phyloP scores from a whole-genome alignment of 2,329 filamentous ascomycete species.

The Alternaria rosae region DNA sequence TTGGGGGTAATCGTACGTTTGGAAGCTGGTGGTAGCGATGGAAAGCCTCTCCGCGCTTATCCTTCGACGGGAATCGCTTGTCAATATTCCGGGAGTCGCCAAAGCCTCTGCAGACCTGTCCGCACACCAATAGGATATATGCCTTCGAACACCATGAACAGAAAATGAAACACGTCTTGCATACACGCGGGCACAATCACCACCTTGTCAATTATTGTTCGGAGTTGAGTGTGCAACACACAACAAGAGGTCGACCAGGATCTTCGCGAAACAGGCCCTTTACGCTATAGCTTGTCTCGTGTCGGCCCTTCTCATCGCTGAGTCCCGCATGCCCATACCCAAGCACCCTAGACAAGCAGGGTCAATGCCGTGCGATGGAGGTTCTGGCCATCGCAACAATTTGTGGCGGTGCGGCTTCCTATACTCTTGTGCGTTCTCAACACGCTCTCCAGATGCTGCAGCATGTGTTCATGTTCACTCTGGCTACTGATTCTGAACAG shows the following conservation, averaged over 20 bases:
- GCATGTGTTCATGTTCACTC: not conserved
- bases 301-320: constrained; percentile 20
- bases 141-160: constrained; percentile 16
- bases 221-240: constrained; percentile 8
- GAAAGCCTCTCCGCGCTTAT: constrained; percentile 37
- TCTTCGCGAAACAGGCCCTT: constrained; percentile 33
- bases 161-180: constrained; percentile 32
- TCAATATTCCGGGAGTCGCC: constrained; percentile 5
- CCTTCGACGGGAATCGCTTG: constrained; percentile 26
- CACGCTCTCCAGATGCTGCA: constrained; percentile 13
- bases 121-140: constrained; percentile 31
- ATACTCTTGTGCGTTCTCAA: constrained; percentile 20
- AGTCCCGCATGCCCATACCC: constrained; percentile 16
- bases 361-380: constrained; percentile 26
- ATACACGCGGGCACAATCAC: constrained; percentile 17
- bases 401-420: constrained; percentile 36
- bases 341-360: constrained; percentile 17
- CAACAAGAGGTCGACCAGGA: constrained; percentile 16
- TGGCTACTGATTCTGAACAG: not conserved
- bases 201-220: constrained; percentile 27
- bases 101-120: constrained; percentile 13
- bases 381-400: constrained; percentile 27
- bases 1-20: constrained; percentile 3
- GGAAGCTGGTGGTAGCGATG: constrained; percentile 20
- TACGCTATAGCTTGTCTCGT: constrained; percentile 23